Evolutionary conservation across 352 stramenopile genomes (phyloP).

Genomic region (Phytopythium vexans): DNA sequence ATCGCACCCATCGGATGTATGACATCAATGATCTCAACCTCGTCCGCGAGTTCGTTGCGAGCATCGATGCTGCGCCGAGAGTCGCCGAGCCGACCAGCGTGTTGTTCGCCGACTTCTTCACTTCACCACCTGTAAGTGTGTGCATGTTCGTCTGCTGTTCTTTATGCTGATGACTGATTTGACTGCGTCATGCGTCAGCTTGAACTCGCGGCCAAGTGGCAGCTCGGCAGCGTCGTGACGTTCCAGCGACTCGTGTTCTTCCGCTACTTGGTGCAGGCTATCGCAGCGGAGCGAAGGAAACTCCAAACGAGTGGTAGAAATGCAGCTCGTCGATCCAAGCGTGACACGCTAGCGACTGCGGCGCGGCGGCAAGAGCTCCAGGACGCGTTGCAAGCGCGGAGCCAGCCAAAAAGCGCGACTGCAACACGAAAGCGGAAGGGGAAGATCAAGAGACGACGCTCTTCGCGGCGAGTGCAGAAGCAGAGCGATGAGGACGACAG

Average conservation of each 20-base stretch:
- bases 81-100: background rate
- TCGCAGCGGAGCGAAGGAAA: slow-evolving; percentile 19
- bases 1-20: no score
- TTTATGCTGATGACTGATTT: background rate
- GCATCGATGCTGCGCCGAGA: background rate
- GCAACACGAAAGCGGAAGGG: background rate
- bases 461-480: background rate
- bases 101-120: slow-evolving; percentile 14
- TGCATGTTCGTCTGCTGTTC: background rate
- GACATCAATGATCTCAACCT: background rate
- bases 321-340: background rate
- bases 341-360: slow-evolving; percentile 4
- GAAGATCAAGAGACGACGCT: slow-evolving; percentile 1
- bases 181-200: slow-evolving; percentile 15
- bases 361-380: background rate
- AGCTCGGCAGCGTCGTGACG: slow-evolving; percentile 41
- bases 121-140: slow-evolving; percentile 30
- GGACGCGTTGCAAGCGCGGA: background rate
- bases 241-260: slow-evolving; percentile 61
- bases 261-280: slow-evolving; percentile 39
- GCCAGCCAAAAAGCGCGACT: background rate
- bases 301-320: background rate
- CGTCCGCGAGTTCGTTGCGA: slow-evolving; percentile 11
- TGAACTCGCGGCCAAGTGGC: slow-evolving; percentile 27
- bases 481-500: no score